Base-by-base conservation (phyloP, 768 basidiomycete genomes). In the Pleurotus tuoliensis region DNA sequence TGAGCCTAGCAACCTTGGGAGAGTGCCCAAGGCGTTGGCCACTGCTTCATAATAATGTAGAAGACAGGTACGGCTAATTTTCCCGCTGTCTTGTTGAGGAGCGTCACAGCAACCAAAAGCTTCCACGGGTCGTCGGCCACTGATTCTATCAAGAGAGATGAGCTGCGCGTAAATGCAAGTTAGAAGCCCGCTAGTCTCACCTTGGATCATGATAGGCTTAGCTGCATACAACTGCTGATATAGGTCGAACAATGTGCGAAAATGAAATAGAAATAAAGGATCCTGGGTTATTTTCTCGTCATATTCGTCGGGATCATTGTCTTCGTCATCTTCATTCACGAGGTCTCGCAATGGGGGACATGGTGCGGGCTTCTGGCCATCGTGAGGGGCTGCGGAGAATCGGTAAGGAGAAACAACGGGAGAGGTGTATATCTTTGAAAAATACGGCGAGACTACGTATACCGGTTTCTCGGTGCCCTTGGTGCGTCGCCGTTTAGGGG, bases 51-150 rank as follows among this genome's bases (percentile, higher is more conserved):
- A 24, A 91, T 71, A 18, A 72, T 66, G 76, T 79, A 81, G 62
- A 89, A 88, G 12, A 86, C 73, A 2, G 89, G 90, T 30, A 88
- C 76, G 7, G 87, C 85, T 12, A 76, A 68, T 62, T 77, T 79
- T 12, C 84, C 88, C 0, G 80, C 69, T 0, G 90, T 89, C 64
- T 86, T 84, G 63, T 92, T 91, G 16, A 91, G 77, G 4, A 91
- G 71, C 37, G 79, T 83, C 5, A 82, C 82, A 1, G 83, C 85
- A 16, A 90, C 74, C 5, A 91, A 72, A 37, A 91, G 66, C 66
- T 83, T 87, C 86, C 88, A 90, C 5, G 86, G 84, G 61, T 84
- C 76, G 16, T 77, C 66, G 0, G 77, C 73, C 20, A 88, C 70
- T 45, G 63, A 65, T 62, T 86, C 83, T 87, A 55, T n/a, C 49